Evolutionary conservation across 305 asterid genomes (phyloP).

Genomic region (Rubia occidens): DNA sequence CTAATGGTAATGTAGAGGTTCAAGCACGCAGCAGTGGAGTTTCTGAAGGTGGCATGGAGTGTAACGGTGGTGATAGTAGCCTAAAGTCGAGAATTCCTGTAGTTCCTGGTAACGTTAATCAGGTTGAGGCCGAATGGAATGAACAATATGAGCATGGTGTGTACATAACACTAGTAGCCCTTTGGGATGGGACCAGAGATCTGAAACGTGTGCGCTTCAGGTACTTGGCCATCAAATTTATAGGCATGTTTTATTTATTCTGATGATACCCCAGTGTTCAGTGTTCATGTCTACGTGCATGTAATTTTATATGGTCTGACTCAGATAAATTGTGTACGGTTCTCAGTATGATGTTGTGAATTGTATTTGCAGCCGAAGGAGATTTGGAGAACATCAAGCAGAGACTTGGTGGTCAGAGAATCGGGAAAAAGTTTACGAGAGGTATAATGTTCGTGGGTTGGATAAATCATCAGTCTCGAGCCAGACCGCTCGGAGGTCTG

Average conservation of each 20-base stretch:
- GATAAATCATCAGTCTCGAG: conserved; percentile 70
- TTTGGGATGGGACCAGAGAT: conserved; percentile 87
- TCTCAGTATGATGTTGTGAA: background rate
- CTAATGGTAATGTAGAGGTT: conserved; percentile 36
- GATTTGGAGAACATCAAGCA: conserved; percentile 97
- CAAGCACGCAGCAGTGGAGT: conserved; percentile 39
- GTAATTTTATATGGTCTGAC: background rate
- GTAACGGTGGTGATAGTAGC: conserved; percentile 39
- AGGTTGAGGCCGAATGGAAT: conserved; percentile 85
- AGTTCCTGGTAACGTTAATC: conserved; percentile 46
- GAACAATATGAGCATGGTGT: conserved; percentile 93
- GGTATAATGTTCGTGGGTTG: conserved; percentile 79
- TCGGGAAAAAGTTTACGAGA: conserved; percentile 79
- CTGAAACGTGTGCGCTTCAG: conserved; percentile 98
- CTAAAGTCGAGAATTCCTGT: conserved; percentile 37
- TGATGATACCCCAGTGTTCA: background rate
- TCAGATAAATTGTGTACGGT: background rate
- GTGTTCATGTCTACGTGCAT: background rate
- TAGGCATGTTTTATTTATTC: background rate
- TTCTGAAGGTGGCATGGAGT: conserved; percentile 30
- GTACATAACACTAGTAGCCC: conserved; percentile 74
- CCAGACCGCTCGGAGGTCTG: conserved; percentile 58
- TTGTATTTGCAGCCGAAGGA: conserved; percentile 57
- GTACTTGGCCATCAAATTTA: conserved; percentile 24
- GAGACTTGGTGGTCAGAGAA: conserved; percentile 99